A percentile compares a stretch with the other conserved stretches of the same genome.
Conservation (phyloP, 2,329 filamentous ascomycete species). For the Coniochaeta sp. region DNA sequence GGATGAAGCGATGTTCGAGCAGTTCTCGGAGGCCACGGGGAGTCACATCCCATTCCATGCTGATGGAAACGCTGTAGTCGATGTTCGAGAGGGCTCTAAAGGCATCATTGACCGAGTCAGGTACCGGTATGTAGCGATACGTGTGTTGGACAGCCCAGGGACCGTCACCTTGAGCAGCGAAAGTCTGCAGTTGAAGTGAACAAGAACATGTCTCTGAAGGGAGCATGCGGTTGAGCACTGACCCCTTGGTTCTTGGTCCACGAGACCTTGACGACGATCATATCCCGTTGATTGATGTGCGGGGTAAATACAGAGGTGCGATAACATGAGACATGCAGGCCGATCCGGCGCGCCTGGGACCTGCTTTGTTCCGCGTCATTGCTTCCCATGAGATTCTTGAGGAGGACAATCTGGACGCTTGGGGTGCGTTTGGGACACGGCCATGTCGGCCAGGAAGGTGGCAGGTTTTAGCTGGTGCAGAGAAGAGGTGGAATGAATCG, state of each 20-base stretch:
- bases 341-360: background rate
- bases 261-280: conserved; percentile 1
- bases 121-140: background rate
- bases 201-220: background rate
- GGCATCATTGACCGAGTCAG: no score
- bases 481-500: background rate
- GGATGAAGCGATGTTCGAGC: no score
- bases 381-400: background rate
- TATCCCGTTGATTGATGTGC: conserved; percentile 3
- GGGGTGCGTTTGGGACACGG: background rate
- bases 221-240: background rate
- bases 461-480: background rate
- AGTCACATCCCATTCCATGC: no score
- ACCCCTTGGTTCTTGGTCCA: background rate
- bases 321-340: conserved; percentile 1
- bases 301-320: conserved; percentile 3
- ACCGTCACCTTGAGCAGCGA: no score
- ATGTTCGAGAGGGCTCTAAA: no score
- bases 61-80: no score
- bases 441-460: background rate
- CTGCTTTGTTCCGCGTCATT: background rate
- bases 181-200: background rate
- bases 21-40: no score
- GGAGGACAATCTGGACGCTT: background rate
- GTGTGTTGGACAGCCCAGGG: background rate